phyloP scores from a whole-genome alignment of 106 monocot species.

The Acorus gramineus region DNA sequence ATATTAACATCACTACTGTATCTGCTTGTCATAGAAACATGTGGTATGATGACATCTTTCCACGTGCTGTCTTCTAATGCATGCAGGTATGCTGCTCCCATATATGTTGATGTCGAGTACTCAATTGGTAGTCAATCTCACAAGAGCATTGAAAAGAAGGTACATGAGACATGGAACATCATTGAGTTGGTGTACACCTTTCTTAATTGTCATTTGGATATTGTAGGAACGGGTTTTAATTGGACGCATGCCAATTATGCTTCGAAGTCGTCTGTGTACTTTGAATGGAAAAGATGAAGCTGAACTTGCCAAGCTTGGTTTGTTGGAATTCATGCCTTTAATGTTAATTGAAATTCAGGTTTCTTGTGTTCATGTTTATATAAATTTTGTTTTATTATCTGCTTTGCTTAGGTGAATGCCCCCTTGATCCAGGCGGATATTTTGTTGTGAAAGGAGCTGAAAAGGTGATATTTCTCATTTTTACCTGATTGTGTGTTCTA shows the following conservation, averaged over 20 bases:
- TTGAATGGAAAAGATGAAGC: constrained; percentile 81
- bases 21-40: no score
- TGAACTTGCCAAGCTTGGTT: constrained; percentile 85
- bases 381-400: neutral
- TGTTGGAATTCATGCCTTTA: neutral
- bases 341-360: no score
- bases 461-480: constrained; percentile 39
- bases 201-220: neutral
- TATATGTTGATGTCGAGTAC: constrained; percentile 67
- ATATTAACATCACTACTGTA: no score
- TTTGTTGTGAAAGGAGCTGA: constrained; percentile 91
- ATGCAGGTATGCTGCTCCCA: constrained; percentile 70
- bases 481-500: no score
- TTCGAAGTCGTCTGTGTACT: constrained; percentile 63
- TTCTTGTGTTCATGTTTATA: neutral
- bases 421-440: constrained; percentile 98
- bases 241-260: constrained; percentile 90
- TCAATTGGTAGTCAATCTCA: constrained; percentile 45
- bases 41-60: neutral
- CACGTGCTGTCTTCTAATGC: neutral
- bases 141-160: constrained; percentile 21
- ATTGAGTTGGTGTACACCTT: no score
- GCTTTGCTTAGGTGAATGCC: constrained; percentile 63
- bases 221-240: constrained; percentile 38
- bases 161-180: neutral